phyloP scores from a whole-genome alignment of 1,139 yeast species.

The Nakaseomyces kungkrabaensis region DNA sequence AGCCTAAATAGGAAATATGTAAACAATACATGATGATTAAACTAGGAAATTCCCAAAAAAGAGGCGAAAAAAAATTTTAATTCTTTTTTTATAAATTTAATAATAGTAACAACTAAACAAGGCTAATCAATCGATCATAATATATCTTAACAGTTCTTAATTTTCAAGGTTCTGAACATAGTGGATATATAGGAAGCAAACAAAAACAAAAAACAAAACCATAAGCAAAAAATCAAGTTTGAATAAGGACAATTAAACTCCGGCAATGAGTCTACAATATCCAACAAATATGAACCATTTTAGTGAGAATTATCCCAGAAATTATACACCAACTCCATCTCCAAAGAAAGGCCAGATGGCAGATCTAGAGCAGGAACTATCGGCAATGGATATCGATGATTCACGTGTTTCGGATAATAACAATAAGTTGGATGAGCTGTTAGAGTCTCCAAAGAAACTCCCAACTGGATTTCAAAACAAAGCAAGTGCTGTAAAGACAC shows the following conservation, averaged over 20 bases:
- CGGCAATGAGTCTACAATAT: neutral
- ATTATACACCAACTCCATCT: conserved; percentile 11
- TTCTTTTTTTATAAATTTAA: too few relatives aligned
- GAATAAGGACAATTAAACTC: too few relatives aligned
- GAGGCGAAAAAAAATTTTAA: neutral
- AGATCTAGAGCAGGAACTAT: conserved; percentile 4
- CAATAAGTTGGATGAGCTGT: conserved; percentile 17
- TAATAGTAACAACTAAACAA: too few relatives aligned
- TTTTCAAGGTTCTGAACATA: too few relatives aligned
- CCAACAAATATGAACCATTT: conserved; percentile 2
- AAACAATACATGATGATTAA: conserved; percentile 1
- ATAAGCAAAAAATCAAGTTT: neutral
- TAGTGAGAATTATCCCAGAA: neutral
- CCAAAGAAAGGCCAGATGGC: conserved; percentile 18
- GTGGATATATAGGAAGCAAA: neutral
- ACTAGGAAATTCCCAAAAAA: neutral
- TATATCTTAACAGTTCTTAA: too few relatives aligned
- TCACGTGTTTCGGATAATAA: conserved; percentile 5
- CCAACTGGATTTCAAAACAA: conserved; percentile 47
- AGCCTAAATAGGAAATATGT: neutral
- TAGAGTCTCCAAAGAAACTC: conserved; percentile 32
- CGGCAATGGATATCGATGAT: conserved; percentile 29
- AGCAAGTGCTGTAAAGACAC: conserved; percentile 67
- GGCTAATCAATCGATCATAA: too few relatives aligned
- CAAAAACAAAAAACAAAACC: neutral